Conservation (phyloP, 352 stramenopile genomes). For the Phytophthora syringae region DNA sequence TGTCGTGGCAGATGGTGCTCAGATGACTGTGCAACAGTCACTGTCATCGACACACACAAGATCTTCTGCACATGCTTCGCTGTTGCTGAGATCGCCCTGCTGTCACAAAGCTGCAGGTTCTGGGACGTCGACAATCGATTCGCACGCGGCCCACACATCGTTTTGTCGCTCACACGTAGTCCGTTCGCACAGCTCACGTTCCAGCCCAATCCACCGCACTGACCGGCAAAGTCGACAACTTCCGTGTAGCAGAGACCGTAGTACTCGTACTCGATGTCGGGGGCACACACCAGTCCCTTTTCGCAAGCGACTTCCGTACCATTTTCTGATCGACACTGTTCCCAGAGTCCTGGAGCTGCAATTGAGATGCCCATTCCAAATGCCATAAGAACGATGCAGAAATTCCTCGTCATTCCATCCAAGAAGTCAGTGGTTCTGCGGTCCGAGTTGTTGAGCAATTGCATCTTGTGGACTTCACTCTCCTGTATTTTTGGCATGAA, state of each 20-base stretch:
- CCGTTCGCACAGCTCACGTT: conserved; percentile 29
- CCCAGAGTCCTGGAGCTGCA: conserved; percentile 13
- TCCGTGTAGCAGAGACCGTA: conserved; percentile 27
- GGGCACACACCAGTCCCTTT: conserved; percentile 21
- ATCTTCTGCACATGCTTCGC: conserved; percentile 14
- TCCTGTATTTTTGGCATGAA: too few species aligned
- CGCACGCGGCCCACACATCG: conserved; percentile 23
- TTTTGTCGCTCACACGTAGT: conserved; percentile 26
- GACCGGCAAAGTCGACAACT: conserved; percentile 12
- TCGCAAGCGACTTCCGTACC: conserved; percentile 18
- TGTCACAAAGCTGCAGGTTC: conserved; percentile 18
- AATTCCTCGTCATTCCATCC: conserved; percentile 2
- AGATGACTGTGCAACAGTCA: too few species aligned
- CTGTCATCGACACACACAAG: conserved; percentile 36
- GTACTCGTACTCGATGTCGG: conserved; percentile 26
- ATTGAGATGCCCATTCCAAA: neutral
- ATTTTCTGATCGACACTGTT: conserved; percentile 25
- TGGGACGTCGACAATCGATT: conserved; percentile 2
- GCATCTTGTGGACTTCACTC: too few species aligned
- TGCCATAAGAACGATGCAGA: neutral
- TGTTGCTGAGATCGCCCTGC: conserved; percentile 27
- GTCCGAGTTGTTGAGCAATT: conserved; percentile 5
- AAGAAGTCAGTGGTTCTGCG: neutral
- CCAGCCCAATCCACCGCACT: conserved; percentile 26
- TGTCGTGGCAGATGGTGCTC: too few species aligned